These are phyloP conservation scores for Emmonsiellopsis sp. DNA, from an alignment of 2,329 filamentous ascomycete genomes.

Conservation along the genomic window DNA sequence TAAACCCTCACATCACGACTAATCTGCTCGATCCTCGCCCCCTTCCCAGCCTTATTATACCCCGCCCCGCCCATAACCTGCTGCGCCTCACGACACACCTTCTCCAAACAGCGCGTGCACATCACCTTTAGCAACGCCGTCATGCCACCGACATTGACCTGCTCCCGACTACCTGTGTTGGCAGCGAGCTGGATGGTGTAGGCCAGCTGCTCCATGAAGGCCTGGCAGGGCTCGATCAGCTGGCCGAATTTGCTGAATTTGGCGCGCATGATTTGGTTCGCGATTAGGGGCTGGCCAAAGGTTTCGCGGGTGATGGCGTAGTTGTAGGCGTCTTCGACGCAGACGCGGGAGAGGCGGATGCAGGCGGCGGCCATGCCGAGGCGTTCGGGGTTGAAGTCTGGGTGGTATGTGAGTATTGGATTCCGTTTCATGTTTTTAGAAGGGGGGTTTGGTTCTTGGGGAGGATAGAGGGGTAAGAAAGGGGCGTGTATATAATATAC, in stretches of 20 bases:
- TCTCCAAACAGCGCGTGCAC: slow-evolving; percentile 44
- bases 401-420: not conserved
- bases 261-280: slow-evolving; percentile 50
- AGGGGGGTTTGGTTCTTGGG: slow-evolving; percentile 36
- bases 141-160: slow-evolving; percentile 42
- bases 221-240: slow-evolving; percentile 53
- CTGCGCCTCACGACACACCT: slow-evolving; percentile 46
- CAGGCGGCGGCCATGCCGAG: slow-evolving; percentile 56
- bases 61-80: slow-evolving; percentile 47
- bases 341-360: slow-evolving; percentile 54
- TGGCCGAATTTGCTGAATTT: slow-evolving; percentile 53
- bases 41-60: slow-evolving; percentile 43
- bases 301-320: slow-evolving; percentile 58
- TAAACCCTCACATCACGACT: slow-evolving; percentile 44
- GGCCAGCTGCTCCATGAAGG: slow-evolving; percentile 54
- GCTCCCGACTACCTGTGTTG: slow-evolving; percentile 24
- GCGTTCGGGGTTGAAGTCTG: slow-evolving; percentile 67
- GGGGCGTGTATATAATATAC: slow-evolving; percentile 6
- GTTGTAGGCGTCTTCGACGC: slow-evolving; percentile 51
- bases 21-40: slow-evolving; percentile 45
- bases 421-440: not conserved
- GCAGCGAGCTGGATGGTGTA: slow-evolving; percentile 43
- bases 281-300: slow-evolving; percentile 50
- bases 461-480: not conserved
- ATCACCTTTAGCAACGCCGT: slow-evolving; percentile 46